These are phyloP conservation scores for Eimeria acervulina DNA, from an alignment of 169 alveolate genomes.

Conservation along the genomic window DNA sequence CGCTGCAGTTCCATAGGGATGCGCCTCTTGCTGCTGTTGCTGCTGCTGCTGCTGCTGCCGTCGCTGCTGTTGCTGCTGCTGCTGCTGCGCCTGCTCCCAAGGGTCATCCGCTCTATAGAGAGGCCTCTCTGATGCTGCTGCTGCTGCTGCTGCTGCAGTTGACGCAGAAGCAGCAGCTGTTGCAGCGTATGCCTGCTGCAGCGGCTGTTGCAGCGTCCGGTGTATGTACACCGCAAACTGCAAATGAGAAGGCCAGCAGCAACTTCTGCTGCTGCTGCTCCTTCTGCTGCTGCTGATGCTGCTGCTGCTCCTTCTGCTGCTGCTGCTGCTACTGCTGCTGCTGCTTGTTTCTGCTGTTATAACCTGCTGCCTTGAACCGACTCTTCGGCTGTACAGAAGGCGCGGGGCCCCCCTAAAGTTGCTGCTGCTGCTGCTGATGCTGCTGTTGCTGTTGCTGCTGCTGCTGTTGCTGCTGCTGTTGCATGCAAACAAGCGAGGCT, in stretches of 20 bases:
- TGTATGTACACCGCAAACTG: not conserved
- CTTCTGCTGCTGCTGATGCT: not conserved
- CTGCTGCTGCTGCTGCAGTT: slow-evolving; percentile 43
- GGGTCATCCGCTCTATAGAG: not conserved
- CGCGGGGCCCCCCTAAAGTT: not conserved
- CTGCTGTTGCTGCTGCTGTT: not conserved
- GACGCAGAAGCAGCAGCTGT: slow-evolving; percentile 10
- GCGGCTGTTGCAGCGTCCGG: not conserved
- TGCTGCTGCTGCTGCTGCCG: slow-evolving; percentile 29
- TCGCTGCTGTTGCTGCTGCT: not conserved
- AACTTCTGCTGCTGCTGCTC: not conserved
- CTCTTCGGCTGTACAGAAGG: not conserved
- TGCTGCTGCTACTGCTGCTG: not conserved
- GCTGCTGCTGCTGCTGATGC: not conserved
- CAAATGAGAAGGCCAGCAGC: not conserved
- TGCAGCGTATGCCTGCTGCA: not conserved
- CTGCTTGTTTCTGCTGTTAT: not conserved
- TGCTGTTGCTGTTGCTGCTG: not conserved
- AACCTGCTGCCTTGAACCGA: not conserved
- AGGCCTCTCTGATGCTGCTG: not conserved
- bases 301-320: not conserved
- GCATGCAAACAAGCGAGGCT: not conserved
- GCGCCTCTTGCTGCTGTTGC: not conserved
- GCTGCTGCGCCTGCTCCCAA: not conserved
- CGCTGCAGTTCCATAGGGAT: not conserved